Conservation (phyloP, 805 yeast species). For the Saturnispora ahearnii region DNA sequence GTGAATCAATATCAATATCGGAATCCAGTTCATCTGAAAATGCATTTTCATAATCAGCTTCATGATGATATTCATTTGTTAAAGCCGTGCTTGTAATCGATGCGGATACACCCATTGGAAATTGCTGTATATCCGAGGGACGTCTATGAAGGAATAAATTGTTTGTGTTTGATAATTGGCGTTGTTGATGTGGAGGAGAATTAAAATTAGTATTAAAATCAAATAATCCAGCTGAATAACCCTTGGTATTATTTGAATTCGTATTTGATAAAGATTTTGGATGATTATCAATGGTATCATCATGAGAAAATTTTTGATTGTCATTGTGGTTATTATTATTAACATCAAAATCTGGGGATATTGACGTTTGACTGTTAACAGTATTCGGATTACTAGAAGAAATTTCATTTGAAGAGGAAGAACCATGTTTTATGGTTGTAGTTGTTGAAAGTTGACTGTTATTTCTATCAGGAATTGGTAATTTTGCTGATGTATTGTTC, state of each 20-base stretch:
- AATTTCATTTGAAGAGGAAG: neutral
- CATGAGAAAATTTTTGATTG: neutral
- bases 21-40: conserved; percentile 12
- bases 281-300: neutral
- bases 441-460: neutral
- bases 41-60: neutral
- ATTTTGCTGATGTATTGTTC: conserved; percentile 43
- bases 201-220: conserved; percentile 7
- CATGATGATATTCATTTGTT: neutral
- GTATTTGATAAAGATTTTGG: conserved; percentile 9
- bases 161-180: neutral
- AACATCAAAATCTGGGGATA: conserved; percentile 1
- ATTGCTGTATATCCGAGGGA: neutral
- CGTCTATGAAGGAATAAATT: neutral
- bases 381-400: neutral
- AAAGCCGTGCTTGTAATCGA: neutral
- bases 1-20: conserved; percentile 10
- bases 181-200: neutral
- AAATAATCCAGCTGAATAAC: neutral
- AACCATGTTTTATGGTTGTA: neutral
- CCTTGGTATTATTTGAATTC: conserved; percentile 6
- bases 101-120: neutral
- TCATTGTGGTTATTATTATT: neutral
- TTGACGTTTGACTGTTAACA: conserved; percentile 4
- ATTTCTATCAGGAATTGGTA: conserved; percentile 30